Percentiles rank a stretch among this genome's conserved stretches.
These are phyloP conservation scores for Phytophthora pluvialis DNA, from an alignment of 352 stramenopile genomes.

Conservation along the genomic window DNA sequence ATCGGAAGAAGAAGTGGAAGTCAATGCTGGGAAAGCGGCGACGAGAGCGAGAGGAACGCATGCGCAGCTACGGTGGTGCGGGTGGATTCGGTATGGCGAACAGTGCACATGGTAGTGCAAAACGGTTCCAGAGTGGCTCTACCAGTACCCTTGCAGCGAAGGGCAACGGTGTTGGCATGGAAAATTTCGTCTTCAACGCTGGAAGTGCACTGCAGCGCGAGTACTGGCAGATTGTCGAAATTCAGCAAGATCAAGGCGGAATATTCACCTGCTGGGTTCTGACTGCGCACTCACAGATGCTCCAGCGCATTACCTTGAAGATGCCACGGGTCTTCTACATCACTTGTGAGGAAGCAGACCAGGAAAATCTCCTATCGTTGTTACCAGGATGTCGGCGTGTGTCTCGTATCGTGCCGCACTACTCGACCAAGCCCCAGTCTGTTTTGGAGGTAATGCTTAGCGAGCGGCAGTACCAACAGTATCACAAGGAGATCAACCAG, in stretches of 20 bases:
- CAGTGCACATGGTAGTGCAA: slow-evolving; percentile 34
- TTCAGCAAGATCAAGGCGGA: slow-evolving; percentile 80
- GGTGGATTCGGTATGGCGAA: slow-evolving; percentile 41
- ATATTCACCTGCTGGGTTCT: slow-evolving; percentile 97
- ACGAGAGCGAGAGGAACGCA: slow-evolving; percentile 60
- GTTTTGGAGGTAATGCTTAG: slow-evolving; percentile 76
- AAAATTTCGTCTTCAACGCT: slow-evolving; percentile 82
- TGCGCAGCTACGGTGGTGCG: slow-evolving; percentile 36
- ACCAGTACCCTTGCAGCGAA: slow-evolving; percentile 22
- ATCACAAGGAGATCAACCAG: slow-evolving; percentile 77
- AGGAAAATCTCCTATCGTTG: slow-evolving; percentile 75
- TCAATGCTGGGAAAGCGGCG: slow-evolving; percentile 60
- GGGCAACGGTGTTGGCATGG: slow-evolving; percentile 68
- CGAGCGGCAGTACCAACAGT: slow-evolving; percentile 74
- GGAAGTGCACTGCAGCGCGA: slow-evolving; percentile 61
- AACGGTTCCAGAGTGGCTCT: slow-evolving; percentile 45
- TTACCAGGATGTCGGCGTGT: slow-evolving; percentile 58
- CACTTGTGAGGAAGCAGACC: slow-evolving; percentile 73
- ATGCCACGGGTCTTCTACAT: slow-evolving; percentile 76
- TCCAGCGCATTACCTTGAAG: slow-evolving; percentile 77
- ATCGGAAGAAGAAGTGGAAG: slow-evolving; percentile 84
- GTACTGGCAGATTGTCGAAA: slow-evolving; percentile 84
- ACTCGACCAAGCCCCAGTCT: slow-evolving; percentile 55
- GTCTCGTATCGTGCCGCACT: slow-evolving; percentile 63
- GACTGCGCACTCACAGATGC: slow-evolving; percentile 77